phyloP scores from a whole-genome alignment of 228 moss, liverwort and hornwort species.

The Sphagnum fallax region DNA sequence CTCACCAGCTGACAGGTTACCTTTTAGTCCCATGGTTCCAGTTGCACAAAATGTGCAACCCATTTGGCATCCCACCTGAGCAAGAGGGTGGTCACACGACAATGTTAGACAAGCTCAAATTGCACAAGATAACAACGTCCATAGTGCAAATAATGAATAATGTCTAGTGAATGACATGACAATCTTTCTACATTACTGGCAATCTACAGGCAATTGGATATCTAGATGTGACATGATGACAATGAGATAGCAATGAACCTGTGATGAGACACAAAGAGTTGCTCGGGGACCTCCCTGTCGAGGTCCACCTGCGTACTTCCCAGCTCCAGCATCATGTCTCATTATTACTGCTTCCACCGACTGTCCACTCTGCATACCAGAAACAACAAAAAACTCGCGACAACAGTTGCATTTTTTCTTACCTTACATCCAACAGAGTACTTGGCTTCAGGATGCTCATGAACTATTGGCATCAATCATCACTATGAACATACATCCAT shows the following conservation, averaged over 20 bases:
- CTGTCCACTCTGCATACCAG: conserved; percentile 64
- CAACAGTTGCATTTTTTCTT: too few species aligned
- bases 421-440: too few species aligned
- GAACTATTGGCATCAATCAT: too few species aligned
- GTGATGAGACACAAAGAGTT: conserved; percentile 95
- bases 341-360: conserved; percentile 91
- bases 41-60: conserved; percentile 98
- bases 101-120: too few species aligned
- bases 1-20: conserved; percentile 88
- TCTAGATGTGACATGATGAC: too few species aligned
- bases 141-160: too few species aligned
- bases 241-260: conserved; percentile 22
- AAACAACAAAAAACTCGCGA: background rate
- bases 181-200: too few species aligned
- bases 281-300: conserved; percentile 82
- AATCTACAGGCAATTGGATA: too few species aligned
- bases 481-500: too few species aligned
- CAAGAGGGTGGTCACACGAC: background rate
- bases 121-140: too few species aligned
- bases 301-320: conserved; percentile 85
- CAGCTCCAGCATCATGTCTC: conserved; percentile 83
- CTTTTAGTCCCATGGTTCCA: conserved; percentile 96
- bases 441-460: too few species aligned
- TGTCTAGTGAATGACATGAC: too few species aligned
- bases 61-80: conserved; percentile 97